phyloP scores from a whole-genome alignment of 2,329 filamentous ascomycete genomes.

The Aspergillus glaucus region DNA sequence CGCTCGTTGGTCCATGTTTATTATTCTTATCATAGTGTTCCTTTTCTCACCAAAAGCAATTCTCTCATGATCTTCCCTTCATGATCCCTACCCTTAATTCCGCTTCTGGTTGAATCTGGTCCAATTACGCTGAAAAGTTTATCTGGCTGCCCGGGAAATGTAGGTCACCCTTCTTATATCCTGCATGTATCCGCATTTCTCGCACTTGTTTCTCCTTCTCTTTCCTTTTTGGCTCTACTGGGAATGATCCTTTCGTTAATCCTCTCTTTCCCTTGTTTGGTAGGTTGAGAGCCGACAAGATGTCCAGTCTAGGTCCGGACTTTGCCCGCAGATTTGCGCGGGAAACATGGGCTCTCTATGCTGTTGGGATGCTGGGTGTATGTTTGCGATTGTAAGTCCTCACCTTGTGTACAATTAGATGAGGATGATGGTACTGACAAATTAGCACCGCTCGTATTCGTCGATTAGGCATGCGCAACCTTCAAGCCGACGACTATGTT shows the following conservation, averaged over 20 bases:
- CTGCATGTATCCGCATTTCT: not conserved
- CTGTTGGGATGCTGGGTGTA: conserved; percentile 32
- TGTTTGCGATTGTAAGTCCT: conserved; percentile 34
- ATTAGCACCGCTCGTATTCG: conserved; percentile 33
- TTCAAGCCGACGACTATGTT: conserved; percentile 52
- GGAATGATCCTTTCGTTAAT: conserved; percentile 1
- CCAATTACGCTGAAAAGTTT: not conserved
- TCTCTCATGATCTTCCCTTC: not conserved
- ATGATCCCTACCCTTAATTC: not conserved
- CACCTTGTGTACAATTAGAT: not conserved
- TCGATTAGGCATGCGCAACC: conserved; percentile 41
- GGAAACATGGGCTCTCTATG: conserved; percentile 39
- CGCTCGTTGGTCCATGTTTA: too few relatives aligned
- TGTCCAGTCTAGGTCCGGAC: conserved; percentile 23
- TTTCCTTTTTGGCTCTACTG: not conserved
- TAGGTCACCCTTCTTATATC: not conserved
- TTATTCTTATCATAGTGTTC: too few relatives aligned
- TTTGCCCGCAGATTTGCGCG: conserved; percentile 24
- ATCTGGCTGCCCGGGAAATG: not conserved
- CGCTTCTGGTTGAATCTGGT: not conserved
- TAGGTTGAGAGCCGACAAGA: conserved; percentile 17
- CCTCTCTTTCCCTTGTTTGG: conserved; percentile 4
- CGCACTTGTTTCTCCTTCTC: not conserved
- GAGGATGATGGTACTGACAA: not conserved
- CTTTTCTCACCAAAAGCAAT: not conserved